A percentile compares a stretch with the other conserved stretches of the same genome.
phyloP scores from a whole-genome alignment of 805 yeast species.

The Yarrowia alimentaria region DNA sequence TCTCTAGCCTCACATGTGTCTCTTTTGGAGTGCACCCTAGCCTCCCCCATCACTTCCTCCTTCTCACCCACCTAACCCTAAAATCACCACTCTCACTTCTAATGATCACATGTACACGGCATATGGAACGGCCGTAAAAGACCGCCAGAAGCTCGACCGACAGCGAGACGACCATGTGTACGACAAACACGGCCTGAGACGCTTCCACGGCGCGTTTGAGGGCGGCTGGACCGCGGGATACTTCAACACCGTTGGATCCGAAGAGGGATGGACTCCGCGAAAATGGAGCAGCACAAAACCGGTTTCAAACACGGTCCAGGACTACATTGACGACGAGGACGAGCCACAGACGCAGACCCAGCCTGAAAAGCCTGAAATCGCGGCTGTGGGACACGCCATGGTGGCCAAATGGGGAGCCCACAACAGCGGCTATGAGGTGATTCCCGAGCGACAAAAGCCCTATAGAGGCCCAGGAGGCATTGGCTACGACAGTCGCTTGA shows the following conservation, averaged over 20 bases:
- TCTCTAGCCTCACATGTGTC: too few species aligned
- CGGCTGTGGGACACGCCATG: not conserved
- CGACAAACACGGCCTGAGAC: slow-evolving; percentile 19
- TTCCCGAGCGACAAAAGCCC: not conserved
- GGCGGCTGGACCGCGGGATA: slow-evolving; percentile 43
- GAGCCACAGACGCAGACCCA: slow-evolving; percentile 31
- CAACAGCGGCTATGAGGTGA: not conserved
- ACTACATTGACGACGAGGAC: slow-evolving; percentile 42
- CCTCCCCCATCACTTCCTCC: too few species aligned
- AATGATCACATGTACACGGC: slow-evolving; percentile 8
- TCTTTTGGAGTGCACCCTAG: too few species aligned
- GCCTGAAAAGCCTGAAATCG: not conserved
- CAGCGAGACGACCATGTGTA: slow-evolving; percentile 16
- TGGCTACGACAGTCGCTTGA: not conserved
- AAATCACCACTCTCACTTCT: not conserved
- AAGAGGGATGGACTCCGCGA: slow-evolving; percentile 41
- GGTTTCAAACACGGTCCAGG: slow-evolving; percentile 34
- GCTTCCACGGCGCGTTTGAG: slow-evolving; percentile 41
- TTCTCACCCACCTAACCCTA: not conserved
- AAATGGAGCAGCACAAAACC: slow-evolving; percentile 31
- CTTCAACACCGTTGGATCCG: slow-evolving; percentile 40
- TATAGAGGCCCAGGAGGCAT: slow-evolving; percentile 1
- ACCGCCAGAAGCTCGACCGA: not conserved
- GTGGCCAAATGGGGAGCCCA: not conserved
- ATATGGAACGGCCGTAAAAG: slow-evolving; percentile 14